Base-by-base conservation (phyloP, 495 filamentous ascomycete species). In the Hypoxylon subgilvum region DNA sequence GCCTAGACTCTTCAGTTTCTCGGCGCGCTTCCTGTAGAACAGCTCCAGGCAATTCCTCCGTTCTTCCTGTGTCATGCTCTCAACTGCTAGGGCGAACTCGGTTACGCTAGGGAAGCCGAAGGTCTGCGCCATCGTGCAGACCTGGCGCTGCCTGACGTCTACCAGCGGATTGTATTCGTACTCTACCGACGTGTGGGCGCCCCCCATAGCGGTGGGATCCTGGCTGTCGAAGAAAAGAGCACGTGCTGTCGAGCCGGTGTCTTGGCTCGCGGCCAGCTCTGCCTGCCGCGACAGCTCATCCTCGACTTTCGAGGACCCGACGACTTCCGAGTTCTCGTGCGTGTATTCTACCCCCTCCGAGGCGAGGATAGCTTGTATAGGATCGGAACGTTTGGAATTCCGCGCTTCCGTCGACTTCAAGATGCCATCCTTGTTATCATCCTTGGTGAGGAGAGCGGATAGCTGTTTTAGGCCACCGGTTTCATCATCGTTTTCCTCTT, bases 281-380 rank as follows among this genome's bases (percentile, higher is more conserved):
- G 94, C 95, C 25, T 84, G 84, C 9, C 85, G 83, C 46, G 87
- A 89, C 16, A 97, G 82, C 35, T 82, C 81, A 51, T 87, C 86
- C 74, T 98, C 94, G 16, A 96, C 81, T 47, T 86, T 88, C 6
- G 88, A 92, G 0, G 89, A 89, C 27, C 94, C 94, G 40, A 98
- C 87, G 13, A 98, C 92, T 73, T 98, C 94, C 32, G 88, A 91
- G 68, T 98, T 98, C 55, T 96, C 88, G 66, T 98, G 94, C 7
- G 91, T 95, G 70, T 98, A 98, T 70, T 94, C 86, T 10, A 98
- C 92, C 5, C 95, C 94, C 1, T 91, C 92, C 22, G 84, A 79
- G 6, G 92, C 84, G 4, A 98, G 83, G 63, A 98, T 97, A 14
- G 91, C 94, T 56, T 92, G 88, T 22, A 98, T 81, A 3, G 91